Conservation (phyloP, 2,329 filamentous ascomycete genomes). For the Colletotrichum tanaceti region DNA sequence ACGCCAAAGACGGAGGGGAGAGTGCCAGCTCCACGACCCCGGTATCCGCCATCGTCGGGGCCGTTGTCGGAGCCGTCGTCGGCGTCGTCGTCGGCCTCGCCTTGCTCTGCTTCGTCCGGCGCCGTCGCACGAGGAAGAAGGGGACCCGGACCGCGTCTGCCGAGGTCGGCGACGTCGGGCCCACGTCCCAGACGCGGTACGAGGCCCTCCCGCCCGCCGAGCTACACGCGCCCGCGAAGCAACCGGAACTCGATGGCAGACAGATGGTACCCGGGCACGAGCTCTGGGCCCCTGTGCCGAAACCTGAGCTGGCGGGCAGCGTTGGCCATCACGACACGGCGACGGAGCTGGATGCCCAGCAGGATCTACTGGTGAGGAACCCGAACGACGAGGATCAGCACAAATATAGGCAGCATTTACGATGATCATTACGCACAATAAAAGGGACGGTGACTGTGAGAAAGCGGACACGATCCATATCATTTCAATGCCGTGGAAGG, state of each 20-base stretch:
- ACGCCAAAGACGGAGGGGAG: neutral
- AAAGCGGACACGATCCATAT: neutral
- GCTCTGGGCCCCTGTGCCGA: neutral
- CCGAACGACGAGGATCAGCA: neutral
- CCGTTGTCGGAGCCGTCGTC: slow-evolving; percentile 18
- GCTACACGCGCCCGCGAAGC: neutral
- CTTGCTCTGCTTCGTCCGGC: slow-evolving; percentile 10
- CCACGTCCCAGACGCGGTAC: neutral
- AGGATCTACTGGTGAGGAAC: neutral
- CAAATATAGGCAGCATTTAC: neutral
- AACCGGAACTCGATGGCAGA: neutral
- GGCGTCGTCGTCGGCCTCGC: slow-evolving; percentile 4
- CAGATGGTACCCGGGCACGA: neutral
- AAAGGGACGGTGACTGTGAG: neutral
- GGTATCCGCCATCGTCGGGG: slow-evolving; percentile 15
- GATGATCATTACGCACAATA: neutral
- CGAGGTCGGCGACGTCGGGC: neutral
- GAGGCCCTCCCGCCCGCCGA: neutral
- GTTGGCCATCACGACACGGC: slow-evolving; percentile 13
- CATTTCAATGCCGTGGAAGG: neutral
- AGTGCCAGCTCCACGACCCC: neutral
- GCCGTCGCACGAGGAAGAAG: slow-evolving; percentile 1
- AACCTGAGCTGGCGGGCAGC: slow-evolving; percentile 1
- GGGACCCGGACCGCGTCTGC: too few relatives aligned
- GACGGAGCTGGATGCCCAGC: slow-evolving; percentile 20